Evolutionary conservation across 2,329 filamentous ascomycete species (phyloP).

Genomic region (Aspergillus brasiliensis): DNA sequence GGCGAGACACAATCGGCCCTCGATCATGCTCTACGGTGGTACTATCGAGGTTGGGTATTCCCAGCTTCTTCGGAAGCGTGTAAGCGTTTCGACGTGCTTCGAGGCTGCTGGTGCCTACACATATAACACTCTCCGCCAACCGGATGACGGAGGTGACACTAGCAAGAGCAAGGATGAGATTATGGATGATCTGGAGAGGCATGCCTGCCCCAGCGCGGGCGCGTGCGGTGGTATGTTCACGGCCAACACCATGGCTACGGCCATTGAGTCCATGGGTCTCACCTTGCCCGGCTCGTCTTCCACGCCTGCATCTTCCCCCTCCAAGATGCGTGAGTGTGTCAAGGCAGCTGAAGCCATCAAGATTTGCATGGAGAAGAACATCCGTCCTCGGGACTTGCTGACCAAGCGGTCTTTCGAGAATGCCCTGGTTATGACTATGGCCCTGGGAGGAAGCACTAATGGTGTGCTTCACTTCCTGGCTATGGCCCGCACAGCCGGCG

Average conservation of each 20-base stretch:
- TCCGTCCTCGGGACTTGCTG: slow-evolving; percentile 76
- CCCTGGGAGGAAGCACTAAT: slow-evolving; percentile 87
- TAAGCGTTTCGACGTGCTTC: slow-evolving; percentile 89
- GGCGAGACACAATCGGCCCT: slow-evolving; percentile 86
- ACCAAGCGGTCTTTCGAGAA: slow-evolving; percentile 84
- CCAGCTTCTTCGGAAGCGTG: slow-evolving; percentile 69
- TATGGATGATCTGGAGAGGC: slow-evolving; percentile 76
- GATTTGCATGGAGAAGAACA: slow-evolving; percentile 77
- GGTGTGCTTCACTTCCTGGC: slow-evolving; percentile 86
- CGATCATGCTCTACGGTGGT: slow-evolving; percentile 93
- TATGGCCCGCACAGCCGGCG: slow-evolving; percentile 83
- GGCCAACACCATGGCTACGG: slow-evolving; percentile 90
- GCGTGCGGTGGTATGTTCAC: slow-evolving; percentile 94
- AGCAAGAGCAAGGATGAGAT: slow-evolving; percentile 75
- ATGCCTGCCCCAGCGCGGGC: slow-evolving; percentile 76
- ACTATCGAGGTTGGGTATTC: slow-evolving; percentile 88
- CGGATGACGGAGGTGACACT: slow-evolving; percentile 64
- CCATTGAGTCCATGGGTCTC: slow-evolving; percentile 85
- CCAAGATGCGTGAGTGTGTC: slow-evolving; percentile 84
- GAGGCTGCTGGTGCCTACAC: slow-evolving; percentile 82
- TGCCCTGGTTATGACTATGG: slow-evolving; percentile 86
- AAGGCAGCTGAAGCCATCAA: slow-evolving; percentile 78
- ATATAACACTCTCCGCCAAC: slow-evolving; percentile 72
- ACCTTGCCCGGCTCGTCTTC: slow-evolving; percentile 81
- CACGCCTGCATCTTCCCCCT: slow-evolving; percentile 75